These are phyloP conservation scores for Aspergillus awamori DNA, from an alignment of 2,329 filamentous ascomycete species.

Conservation along the genomic window DNA sequence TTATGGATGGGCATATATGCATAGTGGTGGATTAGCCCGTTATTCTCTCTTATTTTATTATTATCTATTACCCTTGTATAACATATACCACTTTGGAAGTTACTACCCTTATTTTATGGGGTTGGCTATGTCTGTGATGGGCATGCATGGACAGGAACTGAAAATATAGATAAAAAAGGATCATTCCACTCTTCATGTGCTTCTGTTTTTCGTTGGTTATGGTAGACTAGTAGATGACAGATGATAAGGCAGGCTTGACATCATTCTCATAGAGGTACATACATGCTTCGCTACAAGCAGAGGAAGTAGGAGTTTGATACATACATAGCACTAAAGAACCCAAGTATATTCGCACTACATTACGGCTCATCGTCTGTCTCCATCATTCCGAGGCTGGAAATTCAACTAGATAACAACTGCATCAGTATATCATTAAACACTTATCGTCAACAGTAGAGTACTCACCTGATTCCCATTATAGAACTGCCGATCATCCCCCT, in stretches of 20 bases:
- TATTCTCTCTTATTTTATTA: constrained; percentile 5
- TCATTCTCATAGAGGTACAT: neutral
- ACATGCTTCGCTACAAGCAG: neutral
- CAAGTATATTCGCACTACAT: neutral
- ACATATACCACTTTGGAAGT: neutral
- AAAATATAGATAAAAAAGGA: constrained; percentile 16
- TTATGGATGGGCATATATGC: constrained; percentile 20
- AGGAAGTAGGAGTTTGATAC: neutral
- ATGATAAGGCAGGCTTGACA: neutral
- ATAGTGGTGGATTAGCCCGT: constrained; percentile 24
- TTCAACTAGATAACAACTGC: constrained; percentile 20
- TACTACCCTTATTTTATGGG: constrained; percentile 3
- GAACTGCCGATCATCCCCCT: constrained; percentile 66
- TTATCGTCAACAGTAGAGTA: constrained; percentile 15
- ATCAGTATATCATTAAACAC: neutral
- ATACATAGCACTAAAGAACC: neutral
- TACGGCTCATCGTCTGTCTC: constrained; percentile 11
- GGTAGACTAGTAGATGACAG: neutral
- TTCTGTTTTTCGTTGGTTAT: neutral
- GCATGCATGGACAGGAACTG: constrained; percentile 11
- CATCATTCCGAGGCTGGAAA: constrained; percentile 25
- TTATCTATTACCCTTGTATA: constrained; percentile 8
- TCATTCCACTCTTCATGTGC: constrained; percentile 23
- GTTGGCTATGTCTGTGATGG: constrained; percentile 4
- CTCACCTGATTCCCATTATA: constrained; percentile 91